Conservation (phyloP, 495 filamentous ascomycete species). For the Tuber umbilicatum region DNA sequence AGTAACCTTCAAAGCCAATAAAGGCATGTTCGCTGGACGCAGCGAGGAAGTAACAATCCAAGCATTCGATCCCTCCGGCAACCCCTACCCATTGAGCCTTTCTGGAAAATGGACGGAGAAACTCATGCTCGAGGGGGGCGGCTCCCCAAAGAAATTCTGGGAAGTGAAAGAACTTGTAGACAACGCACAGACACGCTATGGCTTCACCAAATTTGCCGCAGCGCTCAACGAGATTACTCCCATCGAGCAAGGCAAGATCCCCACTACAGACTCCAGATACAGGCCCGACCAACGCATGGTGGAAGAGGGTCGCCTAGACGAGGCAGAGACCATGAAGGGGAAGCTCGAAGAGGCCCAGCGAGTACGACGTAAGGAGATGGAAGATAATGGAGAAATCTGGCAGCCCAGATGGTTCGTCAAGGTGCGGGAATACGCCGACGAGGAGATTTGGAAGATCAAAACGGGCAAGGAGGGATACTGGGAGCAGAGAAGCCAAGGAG, state of each 20-base stretch:
- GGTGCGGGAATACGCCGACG: constrained; percentile 52
- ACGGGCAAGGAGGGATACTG: constrained; percentile 80
- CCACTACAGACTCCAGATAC: constrained; percentile 73
- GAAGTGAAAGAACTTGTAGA: constrained; percentile 65
- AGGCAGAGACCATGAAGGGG: constrained; percentile 75
- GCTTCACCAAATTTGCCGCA: constrained; percentile 79
- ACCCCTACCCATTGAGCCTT: constrained; percentile 56
- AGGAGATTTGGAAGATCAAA: constrained; percentile 76
- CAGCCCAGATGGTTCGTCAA: constrained; percentile 74
- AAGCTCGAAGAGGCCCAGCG: constrained; percentile 81
- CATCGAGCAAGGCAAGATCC: constrained; percentile 60
- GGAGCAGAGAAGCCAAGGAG: constrained; percentile 67
- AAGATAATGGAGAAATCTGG: constrained; percentile 63
- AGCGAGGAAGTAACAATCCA: constrained; percentile 81
- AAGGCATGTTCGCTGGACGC: constrained; percentile 89
- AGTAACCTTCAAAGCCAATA: constrained; percentile 77
- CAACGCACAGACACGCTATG: constrained; percentile 70
- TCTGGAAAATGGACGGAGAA: constrained; percentile 76
- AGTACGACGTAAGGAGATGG: constrained; percentile 63
- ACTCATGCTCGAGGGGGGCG: constrained; percentile 54
- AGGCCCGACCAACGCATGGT: constrained; percentile 87
- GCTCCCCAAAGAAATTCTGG: constrained; percentile 66
- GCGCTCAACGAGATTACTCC: constrained; percentile 78
- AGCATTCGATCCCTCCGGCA: constrained; percentile 58
- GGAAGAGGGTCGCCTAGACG: constrained; percentile 74